Evolutionary conservation across 805 yeast genomes (phyloP).

Genomic region (Kazachstania taianensis): DNA sequence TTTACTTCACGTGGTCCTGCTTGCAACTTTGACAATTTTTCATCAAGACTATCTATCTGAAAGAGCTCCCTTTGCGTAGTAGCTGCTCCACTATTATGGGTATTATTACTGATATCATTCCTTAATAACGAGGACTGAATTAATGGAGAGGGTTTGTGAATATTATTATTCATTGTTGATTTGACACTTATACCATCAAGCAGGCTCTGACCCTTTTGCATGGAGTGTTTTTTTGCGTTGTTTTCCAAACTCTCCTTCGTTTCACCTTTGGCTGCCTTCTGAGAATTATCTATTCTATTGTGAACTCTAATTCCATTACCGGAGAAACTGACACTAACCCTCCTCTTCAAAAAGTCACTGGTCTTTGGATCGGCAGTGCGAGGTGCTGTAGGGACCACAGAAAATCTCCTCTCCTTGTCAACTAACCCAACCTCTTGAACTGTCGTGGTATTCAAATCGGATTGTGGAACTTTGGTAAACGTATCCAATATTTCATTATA

Average conservation of each 20-base stretch:
- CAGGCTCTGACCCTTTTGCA: no score
- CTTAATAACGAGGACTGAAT: background rate
- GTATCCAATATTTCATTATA: slow-evolving; percentile 69
- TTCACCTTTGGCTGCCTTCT: background rate
- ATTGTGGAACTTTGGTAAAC: slow-evolving; percentile 55
- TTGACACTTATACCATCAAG: no score
- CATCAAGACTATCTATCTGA: slow-evolving; percentile 26
- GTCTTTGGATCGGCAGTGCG: slow-evolving; percentile 15
- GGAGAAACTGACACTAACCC: slow-evolving; percentile 8
- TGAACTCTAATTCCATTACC: slow-evolving; percentile 5
- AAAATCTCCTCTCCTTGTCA: slow-evolving; percentile 56
- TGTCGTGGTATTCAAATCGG: slow-evolving; percentile 36
- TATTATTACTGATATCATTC: background rate
- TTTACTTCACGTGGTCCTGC: background rate
- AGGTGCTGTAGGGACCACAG: slow-evolving; percentile 73
- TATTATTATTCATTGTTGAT: no score
- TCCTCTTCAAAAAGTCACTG: slow-evolving; percentile 10
- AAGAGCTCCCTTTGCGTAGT: slow-evolving; percentile 5
- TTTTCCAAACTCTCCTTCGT: no score
- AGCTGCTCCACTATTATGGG: background rate
- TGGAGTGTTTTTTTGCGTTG: no score
- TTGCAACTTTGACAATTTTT: slow-evolving; percentile 22
- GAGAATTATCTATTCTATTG: background rate
- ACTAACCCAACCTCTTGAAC: slow-evolving; percentile 64
- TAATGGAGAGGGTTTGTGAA: background rate